Base-by-base conservation (phyloP, 2,329 filamentous ascomycete species). In the Chalaropsis ovoidea region DNA sequence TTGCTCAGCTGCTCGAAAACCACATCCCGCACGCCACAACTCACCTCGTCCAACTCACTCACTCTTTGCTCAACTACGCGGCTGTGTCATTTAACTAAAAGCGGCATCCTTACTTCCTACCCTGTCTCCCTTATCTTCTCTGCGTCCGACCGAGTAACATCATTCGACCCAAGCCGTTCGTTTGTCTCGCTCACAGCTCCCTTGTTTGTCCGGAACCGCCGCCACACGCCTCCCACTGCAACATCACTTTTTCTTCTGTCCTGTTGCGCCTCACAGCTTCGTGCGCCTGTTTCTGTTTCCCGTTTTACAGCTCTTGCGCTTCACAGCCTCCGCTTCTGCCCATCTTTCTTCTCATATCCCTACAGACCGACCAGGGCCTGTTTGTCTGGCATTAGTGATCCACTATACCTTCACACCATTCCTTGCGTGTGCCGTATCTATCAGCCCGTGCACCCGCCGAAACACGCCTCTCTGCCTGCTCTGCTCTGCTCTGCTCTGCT, bases 391-490 rank as follows among this genome's bases (percentile, higher is more conserved):
- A 65, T 65, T 60, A 61, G 41, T 64, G 63, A 61, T 43, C 63
- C 63, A 65, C 63, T 65, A 47, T 61, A 47, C 31, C 39, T 15
- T 60, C 24, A 64, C 62, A 64, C 61, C 63, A 54, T 65, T 61
- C 41, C 54, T 45, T 47, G 61, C 42, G 47, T 43, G 64, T 52
- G 64, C 64, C 58, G 64, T 65, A 65, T 54, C 64, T 64, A 54
- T 64, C 62, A 67, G 65, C 65, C 65, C 47, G 61, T 67, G 62
- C 52, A 54, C 56, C 45, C n/a, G 35, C 62, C 24, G 52, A 67
- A 62, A 61, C 65, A 31, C 61, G 27, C 42, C 62, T 22, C 58
- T 8, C 47, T 54, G 5, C 45, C 42, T 54, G 15, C 58, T 8
- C 47, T 54, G 5, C 45, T 52, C 31, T 31, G 31, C 31, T 31